Evolutionary conservation across 1,284 basidiomycete species (phyloP).

Genomic region (Malassezia caprae): DNA sequence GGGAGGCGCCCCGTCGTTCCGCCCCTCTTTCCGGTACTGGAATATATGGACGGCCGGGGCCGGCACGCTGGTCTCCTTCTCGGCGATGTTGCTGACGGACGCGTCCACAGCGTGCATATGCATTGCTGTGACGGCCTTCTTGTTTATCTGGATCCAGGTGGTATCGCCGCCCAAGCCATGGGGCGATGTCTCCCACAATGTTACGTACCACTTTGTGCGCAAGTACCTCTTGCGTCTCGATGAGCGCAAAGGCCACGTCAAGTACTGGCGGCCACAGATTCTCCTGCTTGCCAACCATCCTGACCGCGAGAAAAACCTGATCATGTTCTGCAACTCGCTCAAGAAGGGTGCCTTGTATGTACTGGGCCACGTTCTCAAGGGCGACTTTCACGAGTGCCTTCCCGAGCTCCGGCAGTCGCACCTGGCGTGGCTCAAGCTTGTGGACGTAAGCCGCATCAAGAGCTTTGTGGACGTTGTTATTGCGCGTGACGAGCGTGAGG

Average conservation of each 20-base stretch:
- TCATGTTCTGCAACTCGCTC: constrained; percentile 48
- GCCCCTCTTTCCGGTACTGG: constrained; percentile 47
- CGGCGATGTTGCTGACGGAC: constrained; percentile 46
- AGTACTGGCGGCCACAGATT: constrained; percentile 48
- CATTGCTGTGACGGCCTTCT: constrained; percentile 34
- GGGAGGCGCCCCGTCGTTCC: constrained; percentile 45
- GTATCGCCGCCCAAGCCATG: constrained; percentile 46
- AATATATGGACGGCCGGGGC: constrained; percentile 47
- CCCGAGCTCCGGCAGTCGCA: constrained; percentile 42
- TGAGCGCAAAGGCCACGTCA: constrained; percentile 46
- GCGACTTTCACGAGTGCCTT: constrained; percentile 44
- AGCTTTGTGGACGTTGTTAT: constrained; percentile 46
- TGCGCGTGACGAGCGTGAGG: constrained; percentile 42
- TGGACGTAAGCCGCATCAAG: constrained; percentile 44
- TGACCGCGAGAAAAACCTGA: constrained; percentile 45
- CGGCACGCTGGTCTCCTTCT: constrained; percentile 34
- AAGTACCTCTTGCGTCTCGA: constrained; percentile 46
- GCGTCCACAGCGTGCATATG: constrained; percentile 30
- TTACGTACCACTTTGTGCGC: constrained; percentile 46
- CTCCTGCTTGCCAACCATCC: constrained; percentile 45
- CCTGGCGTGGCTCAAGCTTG: constrained; percentile 46
- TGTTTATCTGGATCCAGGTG: constrained; percentile 43
- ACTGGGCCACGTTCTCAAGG: constrained; percentile 45
- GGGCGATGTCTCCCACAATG: constrained; percentile 47
- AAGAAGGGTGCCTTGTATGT: constrained; percentile 47